Conservation (phyloP, 768 basidiomycete genomes). For the Boletales sp. region DNA sequence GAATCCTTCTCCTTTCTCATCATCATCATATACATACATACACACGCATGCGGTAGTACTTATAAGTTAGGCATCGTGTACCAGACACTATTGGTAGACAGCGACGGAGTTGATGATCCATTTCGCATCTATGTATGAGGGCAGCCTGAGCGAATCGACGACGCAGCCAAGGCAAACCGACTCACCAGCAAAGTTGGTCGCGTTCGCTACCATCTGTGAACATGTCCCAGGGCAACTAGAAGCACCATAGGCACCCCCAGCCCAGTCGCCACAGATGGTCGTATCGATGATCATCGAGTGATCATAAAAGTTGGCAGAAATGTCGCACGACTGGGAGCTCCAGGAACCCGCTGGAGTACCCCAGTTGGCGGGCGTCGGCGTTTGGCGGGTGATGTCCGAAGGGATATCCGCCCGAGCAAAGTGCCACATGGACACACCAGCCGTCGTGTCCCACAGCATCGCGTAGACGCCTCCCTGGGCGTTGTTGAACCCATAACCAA, state of each 20-base stretch:
- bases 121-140: conserved; percentile 43
- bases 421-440: conserved; percentile 55
- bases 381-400: conserved; percentile 41
- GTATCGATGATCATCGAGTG: conserved; percentile 45
- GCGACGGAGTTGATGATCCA: conserved; percentile 58
- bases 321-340: conserved; percentile 47
- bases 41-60: no score
- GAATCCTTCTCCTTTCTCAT: conserved; percentile 31
- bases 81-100: conserved; percentile 38
- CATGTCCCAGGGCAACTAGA: conserved; percentile 44
- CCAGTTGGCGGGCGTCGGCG: conserved; percentile 50
- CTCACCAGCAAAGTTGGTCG: conserved; percentile 50
- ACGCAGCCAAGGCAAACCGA: background rate
- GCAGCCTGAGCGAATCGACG: conserved; percentile 4
- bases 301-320: conserved; percentile 48
- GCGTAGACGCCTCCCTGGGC: conserved; percentile 52
- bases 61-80: no score
- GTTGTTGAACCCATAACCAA: conserved; percentile 35
- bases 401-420: conserved; percentile 54
- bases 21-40: no score
- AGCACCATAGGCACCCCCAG: conserved; percentile 16
- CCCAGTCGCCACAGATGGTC: conserved; percentile 33
- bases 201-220: conserved; percentile 46
- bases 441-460: conserved; percentile 45
- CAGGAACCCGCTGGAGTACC: conserved; percentile 50